Evolutionary conservation across 768 basidiomycete genomes (phyloP), one percentile per base, ranked within the genome.

Genomic region (Tricholoma terreum): DNA sequence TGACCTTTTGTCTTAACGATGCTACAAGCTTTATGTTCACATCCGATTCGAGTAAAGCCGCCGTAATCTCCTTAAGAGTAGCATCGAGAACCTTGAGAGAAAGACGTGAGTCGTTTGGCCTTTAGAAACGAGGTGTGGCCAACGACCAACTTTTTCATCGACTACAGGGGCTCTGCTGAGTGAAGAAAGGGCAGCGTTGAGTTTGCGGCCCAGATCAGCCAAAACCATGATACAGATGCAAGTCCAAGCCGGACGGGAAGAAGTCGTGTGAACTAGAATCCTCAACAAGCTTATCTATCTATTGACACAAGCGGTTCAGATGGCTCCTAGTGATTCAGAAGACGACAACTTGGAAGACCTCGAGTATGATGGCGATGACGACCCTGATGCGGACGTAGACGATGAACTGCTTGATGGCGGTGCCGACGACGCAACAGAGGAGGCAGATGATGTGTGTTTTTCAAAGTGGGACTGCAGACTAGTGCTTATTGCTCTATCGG

Each of bases 1-100:
- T 94, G 67, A 98, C 93, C 71, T 93, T 94, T 61, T 89, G 85
- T 61, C 94, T 84, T 55, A 97, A 72, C 36, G 85, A 84, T 5
- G 92, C 83, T 17, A 98, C 97, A 19, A 98, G 84, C 71, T 96
- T 97, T 65, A 99, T 96, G 69, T 99, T 99, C 62, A 99, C 96
- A 75, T 99, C 97, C 17, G 94, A 89, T 73, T 98, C 95, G 43
- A 99, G 83, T 31, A 98, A 77, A 9, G 96, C 96, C 22, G 93
- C 83, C 48, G 92, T 94, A 60, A 99, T 91, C 74, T 97, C 94
- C 75, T 98, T 98, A 60, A 99, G 84, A 14, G 92, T 85, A 3
- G 86, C 84, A 77, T 99, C 97, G 67, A 99, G 85, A 49, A 93
- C 92, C 95, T 98, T 70, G 9, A 19, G 40, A 46, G 33, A 10